Conservation (phyloP, 1,284 basidiomycete species). For the Ganoderma leucocontextum region DNA sequence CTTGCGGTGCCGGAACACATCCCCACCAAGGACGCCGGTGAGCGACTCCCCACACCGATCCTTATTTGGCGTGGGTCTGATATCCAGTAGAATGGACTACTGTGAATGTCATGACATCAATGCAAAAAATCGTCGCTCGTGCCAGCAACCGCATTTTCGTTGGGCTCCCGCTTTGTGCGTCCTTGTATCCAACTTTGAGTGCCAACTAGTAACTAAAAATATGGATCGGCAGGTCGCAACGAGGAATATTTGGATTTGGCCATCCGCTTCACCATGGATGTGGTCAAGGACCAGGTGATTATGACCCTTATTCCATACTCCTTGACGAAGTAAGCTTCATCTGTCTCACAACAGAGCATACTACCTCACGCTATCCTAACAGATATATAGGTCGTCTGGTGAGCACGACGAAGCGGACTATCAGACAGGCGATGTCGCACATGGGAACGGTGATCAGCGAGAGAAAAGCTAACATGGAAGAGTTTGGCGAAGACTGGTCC, state of each 20-base stretch:
- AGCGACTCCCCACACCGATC: constrained; percentile 25
- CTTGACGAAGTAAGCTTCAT: constrained; percentile 39
- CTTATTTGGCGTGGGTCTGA: constrained; percentile 37
- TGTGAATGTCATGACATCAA: constrained; percentile 22
- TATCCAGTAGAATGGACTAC: constrained; percentile 33
- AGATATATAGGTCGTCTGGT: not conserved
- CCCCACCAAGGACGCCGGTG: constrained; percentile 30
- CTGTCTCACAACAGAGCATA: not conserved
- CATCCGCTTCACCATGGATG: constrained; percentile 19
- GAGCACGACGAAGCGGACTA: not conserved
- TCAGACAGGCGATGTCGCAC: not conserved
- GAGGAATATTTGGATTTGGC: constrained; percentile 31
- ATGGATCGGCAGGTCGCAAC: constrained; percentile 32
- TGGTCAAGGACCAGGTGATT: constrained; percentile 9
- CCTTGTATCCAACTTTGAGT: not conserved
- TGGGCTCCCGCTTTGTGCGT: constrained; percentile 39
- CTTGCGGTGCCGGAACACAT: constrained; percentile 34
- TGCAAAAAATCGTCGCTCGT: constrained; percentile 37
- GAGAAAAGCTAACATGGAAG: constrained; percentile 7
- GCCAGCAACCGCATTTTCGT: constrained; percentile 41
- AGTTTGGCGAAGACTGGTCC: constrained; percentile 16
- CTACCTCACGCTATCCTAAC: not conserved
- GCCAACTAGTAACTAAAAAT: not conserved
- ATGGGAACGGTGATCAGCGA: constrained; percentile 3
- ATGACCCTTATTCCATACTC: constrained; percentile 38